These are phyloP conservation scores for Talaromyces thailandensis DNA, from an alignment of 495 filamentous ascomycete species.

Conservation along the genomic window DNA sequence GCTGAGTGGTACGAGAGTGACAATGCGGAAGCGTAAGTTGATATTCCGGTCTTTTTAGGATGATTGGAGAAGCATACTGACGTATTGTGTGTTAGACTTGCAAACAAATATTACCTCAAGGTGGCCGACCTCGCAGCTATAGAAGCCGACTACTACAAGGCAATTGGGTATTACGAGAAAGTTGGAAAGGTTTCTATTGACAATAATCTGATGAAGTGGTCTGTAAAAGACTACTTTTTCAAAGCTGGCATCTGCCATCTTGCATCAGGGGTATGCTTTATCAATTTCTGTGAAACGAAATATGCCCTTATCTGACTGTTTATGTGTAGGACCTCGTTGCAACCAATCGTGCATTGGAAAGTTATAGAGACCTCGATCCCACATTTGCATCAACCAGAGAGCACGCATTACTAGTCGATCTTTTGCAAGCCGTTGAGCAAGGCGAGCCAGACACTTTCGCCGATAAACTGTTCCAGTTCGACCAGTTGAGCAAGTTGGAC, in stretches of 20 bases:
- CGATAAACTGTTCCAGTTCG: conserved; percentile 77
- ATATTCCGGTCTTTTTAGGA: conserved; percentile 20
- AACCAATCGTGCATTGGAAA: conserved; percentile 65
- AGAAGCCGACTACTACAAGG: conserved; percentile 69
- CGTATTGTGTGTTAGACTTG: conserved; percentile 41
- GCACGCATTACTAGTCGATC: conserved; percentile 66
- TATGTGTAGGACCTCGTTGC: conserved; percentile 57
- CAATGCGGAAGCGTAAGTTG: conserved; percentile 63
- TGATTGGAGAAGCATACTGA: not conserved
- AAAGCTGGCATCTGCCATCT: conserved; percentile 83
- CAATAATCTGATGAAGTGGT: conserved; percentile 83
- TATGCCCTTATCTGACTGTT: not conserved
- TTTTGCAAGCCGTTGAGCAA: conserved; percentile 59
- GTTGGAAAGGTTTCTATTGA: conserved; percentile 61
- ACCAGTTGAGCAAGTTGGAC: conserved; percentile 84
- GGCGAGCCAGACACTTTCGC: conserved; percentile 73
- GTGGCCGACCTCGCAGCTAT: conserved; percentile 78
- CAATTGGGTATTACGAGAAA: conserved; percentile 72
- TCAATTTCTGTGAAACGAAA: conserved; percentile 1
- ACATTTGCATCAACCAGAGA: conserved; percentile 67
- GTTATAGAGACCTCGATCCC: conserved; percentile 73
- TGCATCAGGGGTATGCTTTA: conserved; percentile 46
- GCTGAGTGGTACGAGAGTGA: conserved; percentile 83
- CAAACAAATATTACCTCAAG: conserved; percentile 86
- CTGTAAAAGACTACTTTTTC: conserved; percentile 85